Conservation (phyloP, 164 flowering plant species). For the Dillenia suffruticosa region DNA sequence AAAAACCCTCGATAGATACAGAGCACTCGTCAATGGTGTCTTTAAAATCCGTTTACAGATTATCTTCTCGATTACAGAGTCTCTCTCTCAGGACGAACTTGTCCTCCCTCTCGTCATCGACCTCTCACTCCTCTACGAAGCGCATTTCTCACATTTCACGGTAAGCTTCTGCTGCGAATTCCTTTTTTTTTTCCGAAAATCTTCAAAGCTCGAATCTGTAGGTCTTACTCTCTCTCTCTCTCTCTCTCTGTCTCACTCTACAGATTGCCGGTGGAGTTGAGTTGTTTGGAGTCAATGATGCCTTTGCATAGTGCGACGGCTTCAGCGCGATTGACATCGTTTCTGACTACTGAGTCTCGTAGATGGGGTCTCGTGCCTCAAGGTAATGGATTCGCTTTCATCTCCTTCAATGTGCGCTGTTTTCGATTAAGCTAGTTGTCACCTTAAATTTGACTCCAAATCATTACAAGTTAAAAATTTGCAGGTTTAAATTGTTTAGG, state of each 20-base stretch:
- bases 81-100: slow-evolving; percentile 12
- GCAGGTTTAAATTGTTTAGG: background rate
- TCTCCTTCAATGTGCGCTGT: background rate
- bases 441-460: background rate
- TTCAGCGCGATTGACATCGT: slow-evolving; percentile 47
- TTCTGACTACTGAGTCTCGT: slow-evolving; percentile 45
- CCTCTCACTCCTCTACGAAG: slow-evolving; percentile 15
- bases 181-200: background rate
- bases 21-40: slow-evolving; percentile 31
- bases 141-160: slow-evolving; percentile 31
- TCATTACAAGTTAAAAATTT: background rate
- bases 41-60: slow-evolving; percentile 22
- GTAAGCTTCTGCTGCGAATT: slow-evolving; percentile 10
- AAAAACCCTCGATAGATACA: background rate
- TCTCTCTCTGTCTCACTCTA: background rate
- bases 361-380: slow-evolving; percentile 72
- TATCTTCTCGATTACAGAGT: slow-evolving; percentile 26
- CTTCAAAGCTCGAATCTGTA: background rate
- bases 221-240: background rate
- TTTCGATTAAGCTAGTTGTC: background rate
- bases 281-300: slow-evolving; percentile 45
- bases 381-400: slow-evolving; percentile 35
- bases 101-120: slow-evolving; percentile 13
- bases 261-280: slow-evolving; percentile 52
- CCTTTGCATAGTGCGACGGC: slow-evolving; percentile 69